Evolutionary conservation across 768 basidiomycete genomes (phyloP).

Genomic region (Kockovaella imperatae): DNA sequence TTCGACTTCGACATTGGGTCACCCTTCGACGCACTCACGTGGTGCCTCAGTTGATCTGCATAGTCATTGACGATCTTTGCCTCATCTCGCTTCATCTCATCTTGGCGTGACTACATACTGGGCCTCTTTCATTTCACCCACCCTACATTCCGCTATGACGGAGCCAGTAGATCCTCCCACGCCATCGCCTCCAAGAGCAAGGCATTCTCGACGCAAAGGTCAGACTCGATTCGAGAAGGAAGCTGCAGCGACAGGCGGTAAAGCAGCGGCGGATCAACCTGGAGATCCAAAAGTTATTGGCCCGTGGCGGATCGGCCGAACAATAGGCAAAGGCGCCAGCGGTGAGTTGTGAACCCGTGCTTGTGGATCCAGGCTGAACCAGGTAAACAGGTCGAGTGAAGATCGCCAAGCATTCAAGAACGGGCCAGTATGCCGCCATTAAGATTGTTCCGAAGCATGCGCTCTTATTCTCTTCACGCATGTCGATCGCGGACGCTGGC

Average conservation of each 20-base stretch:
- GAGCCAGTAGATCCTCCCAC: constrained; percentile 12
- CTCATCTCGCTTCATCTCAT: too few relatives aligned
- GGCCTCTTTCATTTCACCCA: too few relatives aligned
- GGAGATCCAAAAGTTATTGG: constrained; percentile 80
- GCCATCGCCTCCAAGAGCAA: constrained; percentile 22
- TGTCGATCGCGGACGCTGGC: constrained; percentile 27
- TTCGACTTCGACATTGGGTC: too few relatives aligned
- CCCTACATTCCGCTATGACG: too few relatives aligned
- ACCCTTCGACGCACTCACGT: too few relatives aligned
- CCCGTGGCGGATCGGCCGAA: constrained; percentile 88
- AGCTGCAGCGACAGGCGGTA: constrained; percentile 68
- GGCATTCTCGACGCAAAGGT: constrained; percentile 12
- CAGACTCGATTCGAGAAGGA: constrained; percentile 48
- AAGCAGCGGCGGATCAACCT: constrained; percentile 66
- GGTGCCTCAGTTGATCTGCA: too few relatives aligned
- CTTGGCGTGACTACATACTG: too few relatives aligned
- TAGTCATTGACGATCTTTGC: too few relatives aligned
- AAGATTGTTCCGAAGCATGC: constrained; percentile 87
- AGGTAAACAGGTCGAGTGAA: constrained; percentile 72
- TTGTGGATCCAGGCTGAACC: too few relatives aligned
- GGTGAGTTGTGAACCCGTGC: constrained; percentile 52
- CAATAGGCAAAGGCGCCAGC: constrained; percentile 86
- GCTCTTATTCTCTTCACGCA: constrained; percentile 59
- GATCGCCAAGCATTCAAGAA: constrained; percentile 75
- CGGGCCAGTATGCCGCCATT: constrained; percentile 86